phyloP scores from a whole-genome alignment of 352 stramenopile genomes.

The Pythium aphanidermatum region DNA sequence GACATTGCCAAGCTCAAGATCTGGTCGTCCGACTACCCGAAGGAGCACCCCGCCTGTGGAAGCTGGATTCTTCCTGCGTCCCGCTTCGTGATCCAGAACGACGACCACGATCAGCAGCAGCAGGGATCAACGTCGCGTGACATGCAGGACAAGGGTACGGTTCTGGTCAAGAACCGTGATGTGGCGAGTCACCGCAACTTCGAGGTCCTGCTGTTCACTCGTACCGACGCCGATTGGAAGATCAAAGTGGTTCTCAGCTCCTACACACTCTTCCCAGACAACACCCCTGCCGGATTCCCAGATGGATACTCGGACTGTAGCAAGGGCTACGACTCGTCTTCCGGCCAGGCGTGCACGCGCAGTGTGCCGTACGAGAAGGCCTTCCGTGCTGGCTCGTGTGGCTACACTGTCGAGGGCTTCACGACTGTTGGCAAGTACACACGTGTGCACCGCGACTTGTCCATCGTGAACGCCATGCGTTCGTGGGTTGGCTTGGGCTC shows the following conservation, averaged over 20 bases:
- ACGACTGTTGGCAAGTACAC: conserved; percentile 47
- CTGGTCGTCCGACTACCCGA: conserved; percentile 70
- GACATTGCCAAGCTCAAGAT: conserved; percentile 76
- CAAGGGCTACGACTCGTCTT: conserved; percentile 28
- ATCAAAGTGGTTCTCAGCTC: conserved; percentile 67
- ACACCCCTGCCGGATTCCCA: conserved; percentile 30
- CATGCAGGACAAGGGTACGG: conserved; percentile 48
- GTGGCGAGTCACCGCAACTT: conserved; percentile 50
- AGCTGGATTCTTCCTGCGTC: conserved; percentile 56
- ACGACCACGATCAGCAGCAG: conserved; percentile 68
- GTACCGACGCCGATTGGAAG: conserved; percentile 51
- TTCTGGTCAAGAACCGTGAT: conserved; percentile 49
- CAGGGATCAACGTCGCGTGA: conserved; percentile 38
- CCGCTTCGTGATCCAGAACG: conserved; percentile 70
- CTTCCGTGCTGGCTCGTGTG: conserved; percentile 41
- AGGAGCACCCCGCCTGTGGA: conserved; percentile 41
- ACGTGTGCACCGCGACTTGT: conserved; percentile 57
- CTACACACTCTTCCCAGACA: conserved; percentile 47
- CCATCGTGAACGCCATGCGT: conserved; percentile 65
- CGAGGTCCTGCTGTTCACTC: conserved; percentile 48
- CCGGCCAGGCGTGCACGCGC: conserved; percentile 24
- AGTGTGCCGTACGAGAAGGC: conserved; percentile 47
- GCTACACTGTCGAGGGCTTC: conserved; percentile 52
- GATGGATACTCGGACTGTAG: conserved; percentile 44
- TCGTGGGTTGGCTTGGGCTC: conserved; percentile 35